Evolutionary conservation across 1,139 yeast genomes (phyloP), one percentile per base, ranked within the genome.

Genomic region (Pichia sp.): DNA sequence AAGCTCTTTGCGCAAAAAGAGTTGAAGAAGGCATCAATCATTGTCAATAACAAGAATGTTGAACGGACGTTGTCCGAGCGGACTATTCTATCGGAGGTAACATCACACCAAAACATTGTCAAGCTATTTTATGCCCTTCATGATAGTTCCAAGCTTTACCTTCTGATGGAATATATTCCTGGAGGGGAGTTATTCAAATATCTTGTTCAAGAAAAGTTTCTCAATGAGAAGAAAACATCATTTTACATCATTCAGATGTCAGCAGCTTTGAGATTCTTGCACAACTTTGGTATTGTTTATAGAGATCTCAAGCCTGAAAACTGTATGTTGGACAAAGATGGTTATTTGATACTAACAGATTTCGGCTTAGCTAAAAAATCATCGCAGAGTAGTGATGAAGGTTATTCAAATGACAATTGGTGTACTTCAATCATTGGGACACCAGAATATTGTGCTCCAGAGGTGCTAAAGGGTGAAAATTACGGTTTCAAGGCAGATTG

Each of bases 391-490:
- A 72, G 68, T 27, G 70, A 66, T n/a, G 57, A 51, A 42, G 38
- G 16, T 6, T 16, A 16, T 6, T 24, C 27, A 16, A 40, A 50
- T 20, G 57, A 59, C 7, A 69, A 69, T 31, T 69, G 61, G 65
- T 85, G 80, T 67, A 87, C 81, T 63, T 85, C 97, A 2, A 81
- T 92, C 67, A 86, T 91, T 36, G 99, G 98, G 0, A 92, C 97
- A 0, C 95, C 96, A 0, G 97, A 91, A 70, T 92, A 91, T 68
- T 91, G 92, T 89, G 98, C 98, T 0, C 99, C 99, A 1, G 98
- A 93, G 68, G 87, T 93, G 36, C 72, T 93, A 31, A 81, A 81
- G 52, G 97, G 97, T 30, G 83, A 85, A 60, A 84, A 86, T n/a
- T 93, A 93, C 67, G 93, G 91, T 61, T 85, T 80, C 60, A 79